Percentiles rank a stretch among this genome's conserved stretches.
Evolutionary conservation across 1,139 yeast genomes (phyloP).

Genomic region (Yamadazyma triangularis): DNA sequence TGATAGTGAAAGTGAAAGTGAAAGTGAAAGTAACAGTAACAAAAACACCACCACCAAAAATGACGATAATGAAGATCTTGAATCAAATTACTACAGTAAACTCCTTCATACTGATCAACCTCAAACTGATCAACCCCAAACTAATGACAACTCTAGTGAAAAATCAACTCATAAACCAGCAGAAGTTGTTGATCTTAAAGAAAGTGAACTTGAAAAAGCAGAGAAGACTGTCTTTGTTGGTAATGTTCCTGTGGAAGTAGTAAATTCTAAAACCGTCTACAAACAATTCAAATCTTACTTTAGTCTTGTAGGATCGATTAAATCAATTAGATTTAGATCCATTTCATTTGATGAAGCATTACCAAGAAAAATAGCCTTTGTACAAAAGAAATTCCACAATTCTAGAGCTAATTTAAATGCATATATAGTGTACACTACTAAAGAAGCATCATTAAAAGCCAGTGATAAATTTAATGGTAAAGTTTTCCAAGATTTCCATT

Average conservation of each 20-base stretch:
- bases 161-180: slow-evolving; percentile 18
- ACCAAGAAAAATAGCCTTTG: slow-evolving; percentile 91
- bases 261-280: slow-evolving; percentile 57
- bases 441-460: slow-evolving; percentile 50
- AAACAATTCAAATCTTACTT: slow-evolving; percentile 65
- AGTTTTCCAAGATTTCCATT: slow-evolving; percentile 65
- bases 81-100: slow-evolving; percentile 42
- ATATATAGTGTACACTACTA: slow-evolving; percentile 69
- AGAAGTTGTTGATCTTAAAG: slow-evolving; percentile 49
- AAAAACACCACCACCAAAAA: slow-evolving; percentile 13
- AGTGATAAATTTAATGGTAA: slow-evolving; percentile 58
- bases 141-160: slow-evolving; percentile 6
- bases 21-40: slow-evolving; percentile 4
- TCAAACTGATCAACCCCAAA: slow-evolving; percentile 6
- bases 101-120: slow-evolving; percentile 23
- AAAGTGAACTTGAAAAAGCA: slow-evolving; percentile 74
- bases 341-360: slow-evolving; percentile 84
- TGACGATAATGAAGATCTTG: slow-evolving; percentile 44
- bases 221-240: slow-evolving; percentile 89
- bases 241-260: slow-evolving; percentile 64
- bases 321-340: slow-evolving; percentile 84
- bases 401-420: slow-evolving; percentile 82
- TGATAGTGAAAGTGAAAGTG: slow-evolving; percentile 7
- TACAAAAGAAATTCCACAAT: slow-evolving; percentile 72
- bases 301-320: slow-evolving; percentile 53